Evolutionary conservation across 345 rosid species (phyloP).

Genomic region (Eucalyptus paniculata): DNA sequence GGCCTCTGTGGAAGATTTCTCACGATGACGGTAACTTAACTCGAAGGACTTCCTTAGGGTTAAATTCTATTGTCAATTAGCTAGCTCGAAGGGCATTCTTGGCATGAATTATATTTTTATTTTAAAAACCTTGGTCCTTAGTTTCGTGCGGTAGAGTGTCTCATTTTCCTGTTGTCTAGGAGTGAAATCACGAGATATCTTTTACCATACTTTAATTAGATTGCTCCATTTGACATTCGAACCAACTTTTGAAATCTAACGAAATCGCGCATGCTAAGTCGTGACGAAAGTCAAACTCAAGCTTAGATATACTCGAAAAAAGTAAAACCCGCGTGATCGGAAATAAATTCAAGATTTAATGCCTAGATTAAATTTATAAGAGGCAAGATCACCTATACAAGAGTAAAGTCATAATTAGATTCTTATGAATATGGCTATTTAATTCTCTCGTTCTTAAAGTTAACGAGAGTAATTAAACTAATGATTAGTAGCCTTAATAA

Average conservation of each 20-base stretch:
- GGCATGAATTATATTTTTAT: background rate
- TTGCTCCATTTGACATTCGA: background rate
- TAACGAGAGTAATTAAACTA: background rate
- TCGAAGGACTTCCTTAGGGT: background rate
- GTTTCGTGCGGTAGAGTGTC: background rate
- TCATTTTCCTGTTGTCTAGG: background rate
- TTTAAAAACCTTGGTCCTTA: background rate
- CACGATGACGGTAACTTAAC: background rate
- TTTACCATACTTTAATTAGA: background rate
- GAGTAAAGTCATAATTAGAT: background rate
- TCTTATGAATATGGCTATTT: background rate
- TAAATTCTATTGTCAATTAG: background rate
- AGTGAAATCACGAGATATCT: background rate
- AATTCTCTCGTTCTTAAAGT: background rate
- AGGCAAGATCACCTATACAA: background rate
- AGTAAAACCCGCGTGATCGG: background rate
- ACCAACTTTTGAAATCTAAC: background rate
- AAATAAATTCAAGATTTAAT: background rate
- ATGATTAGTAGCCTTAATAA: background rate
- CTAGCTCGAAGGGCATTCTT: background rate
- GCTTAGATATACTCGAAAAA: background rate
- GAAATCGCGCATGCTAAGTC: background rate
- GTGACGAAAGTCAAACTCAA: background rate
- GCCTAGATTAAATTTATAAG: background rate
- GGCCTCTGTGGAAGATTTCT: background rate